Base-by-base conservation (phyloP, 495 filamentous ascomycete genomes). In the Xeromyces bisporus region DNA sequence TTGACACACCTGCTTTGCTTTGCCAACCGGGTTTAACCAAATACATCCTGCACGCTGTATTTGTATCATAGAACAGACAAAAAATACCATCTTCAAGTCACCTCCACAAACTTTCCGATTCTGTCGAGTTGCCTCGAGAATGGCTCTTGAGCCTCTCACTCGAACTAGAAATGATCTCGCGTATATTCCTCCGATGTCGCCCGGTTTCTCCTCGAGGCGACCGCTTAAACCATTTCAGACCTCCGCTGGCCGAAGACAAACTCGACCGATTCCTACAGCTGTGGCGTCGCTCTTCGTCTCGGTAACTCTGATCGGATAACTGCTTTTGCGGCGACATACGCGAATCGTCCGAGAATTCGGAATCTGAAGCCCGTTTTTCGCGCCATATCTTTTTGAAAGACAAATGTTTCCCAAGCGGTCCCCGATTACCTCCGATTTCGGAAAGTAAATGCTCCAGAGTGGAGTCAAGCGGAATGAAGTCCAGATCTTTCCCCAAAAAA, bases 381-480 rank as follows among this genome's bases (percentile, higher is more conserved):
- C 15, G 28, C 32, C 35, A 40, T 10, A 33, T 15, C 11, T 28
- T 41, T 9, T 29, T 24, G 6, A 35, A 23, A 12, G 40, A 39
- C 20, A 31, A 18, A 1, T 34, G 34, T 15, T 26, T 28, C 2
- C 33, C 29, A 5, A 39, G 16, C 8, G 20, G 30, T 14, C 34
- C 37, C 23, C 23, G 33, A 2, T 32, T 18, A 25, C 20, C 32
- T 4, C 31, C 30, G 21, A 46, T 23, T 5, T 32, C 26, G 10
- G 46, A 34, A 24, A 50, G 23, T 9, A 50, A 33, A 6, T 31
- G 31, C 15, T 39, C 37, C 12, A 50, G 25, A 7, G 40, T 43
- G 10, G 41, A 46, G 28, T 50, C 43, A 1, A 46, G 36, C 1
- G 40, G 43, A 9, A 44, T 31, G 35, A 37, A 46, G 14, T 46